Evolutionary conservation across 306 rosid species (phyloP).

Genomic region (Prunus campanulata): DNA sequence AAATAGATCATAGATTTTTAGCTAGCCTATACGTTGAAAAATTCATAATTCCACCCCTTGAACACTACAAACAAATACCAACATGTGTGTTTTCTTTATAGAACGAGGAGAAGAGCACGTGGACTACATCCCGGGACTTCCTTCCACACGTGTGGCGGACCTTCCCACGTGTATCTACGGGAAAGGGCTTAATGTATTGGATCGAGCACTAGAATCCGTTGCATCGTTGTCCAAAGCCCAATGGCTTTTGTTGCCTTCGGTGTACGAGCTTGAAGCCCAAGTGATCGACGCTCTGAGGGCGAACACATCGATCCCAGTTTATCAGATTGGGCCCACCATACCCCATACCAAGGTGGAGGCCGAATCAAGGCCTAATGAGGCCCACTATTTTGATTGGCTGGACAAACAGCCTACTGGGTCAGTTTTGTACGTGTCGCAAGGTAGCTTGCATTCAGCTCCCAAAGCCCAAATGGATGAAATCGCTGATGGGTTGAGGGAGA

Average conservation of each 20-base stretch:
- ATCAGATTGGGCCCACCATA: conserved; percentile 43
- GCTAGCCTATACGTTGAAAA: too few species aligned
- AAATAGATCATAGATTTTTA: too few species aligned
- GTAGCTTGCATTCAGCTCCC: conserved; percentile 37
- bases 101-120: conserved; percentile 1
- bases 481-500: conserved; percentile 16
- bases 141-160: conserved; percentile 24
- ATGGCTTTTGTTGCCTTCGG: conserved; percentile 32
- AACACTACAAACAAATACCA: too few species aligned
- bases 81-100: neutral
- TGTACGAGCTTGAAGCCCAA: conserved; percentile 42
- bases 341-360: conserved; percentile 22
- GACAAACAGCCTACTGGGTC: conserved; percentile 39
- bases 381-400: conserved; percentile 35
- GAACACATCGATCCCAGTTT: conserved; percentile 21
- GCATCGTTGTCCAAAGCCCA: conserved; percentile 31
- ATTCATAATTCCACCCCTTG: too few species aligned
- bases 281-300: conserved; percentile 32
- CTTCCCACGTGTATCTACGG: conserved; percentile 27
- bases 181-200: conserved; percentile 4
- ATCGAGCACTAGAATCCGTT: conserved; percentile 17
- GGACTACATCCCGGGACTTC: conserved; percentile 8
- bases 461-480: conserved; percentile 39
- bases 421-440: conserved; percentile 47
- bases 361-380: neutral